These are phyloP conservation scores for Hyparrhenia diplandra DNA, from an alignment of 176 grass and related monocot species.

Conservation along the genomic window DNA sequence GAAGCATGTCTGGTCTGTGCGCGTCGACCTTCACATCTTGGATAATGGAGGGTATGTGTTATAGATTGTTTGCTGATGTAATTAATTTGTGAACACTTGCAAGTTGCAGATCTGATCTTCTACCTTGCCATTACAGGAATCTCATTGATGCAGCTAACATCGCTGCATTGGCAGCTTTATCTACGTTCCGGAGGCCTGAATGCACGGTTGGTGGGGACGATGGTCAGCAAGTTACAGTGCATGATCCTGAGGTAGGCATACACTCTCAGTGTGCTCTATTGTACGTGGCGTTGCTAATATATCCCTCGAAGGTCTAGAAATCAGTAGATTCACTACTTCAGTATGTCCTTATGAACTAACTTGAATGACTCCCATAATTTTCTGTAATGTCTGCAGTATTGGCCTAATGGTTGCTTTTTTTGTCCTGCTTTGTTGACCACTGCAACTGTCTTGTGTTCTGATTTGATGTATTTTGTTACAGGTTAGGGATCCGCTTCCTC, in stretches of 20 bases:
- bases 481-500: constrained; percentile 84
- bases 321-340: neutral
- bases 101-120: neutral
- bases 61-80: constrained; percentile 1
- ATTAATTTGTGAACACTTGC: neutral
- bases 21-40: constrained; percentile 91
- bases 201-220: constrained; percentile 79
- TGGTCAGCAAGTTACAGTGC: constrained; percentile 72
- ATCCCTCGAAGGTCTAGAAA: neutral
- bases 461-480: constrained; percentile 46
- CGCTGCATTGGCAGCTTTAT: constrained; percentile 81
- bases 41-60: constrained; percentile 92
- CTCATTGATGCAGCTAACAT: constrained; percentile 92
- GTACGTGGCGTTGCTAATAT: neutral
- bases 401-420: neutral
- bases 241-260: constrained; percentile 68
- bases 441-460: neutral
- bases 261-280: neutral
- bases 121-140: constrained; percentile 41
- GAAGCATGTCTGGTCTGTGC: constrained; percentile 87
- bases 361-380: neutral
- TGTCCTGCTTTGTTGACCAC: neutral
- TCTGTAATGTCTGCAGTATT: neutral
- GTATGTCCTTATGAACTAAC: neutral
- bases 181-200: constrained; percentile 78